These are phyloP conservation scores for Phytophthora cryptogea DNA, from an alignment of 352 stramenopile genomes.

Conservation along the genomic window DNA sequence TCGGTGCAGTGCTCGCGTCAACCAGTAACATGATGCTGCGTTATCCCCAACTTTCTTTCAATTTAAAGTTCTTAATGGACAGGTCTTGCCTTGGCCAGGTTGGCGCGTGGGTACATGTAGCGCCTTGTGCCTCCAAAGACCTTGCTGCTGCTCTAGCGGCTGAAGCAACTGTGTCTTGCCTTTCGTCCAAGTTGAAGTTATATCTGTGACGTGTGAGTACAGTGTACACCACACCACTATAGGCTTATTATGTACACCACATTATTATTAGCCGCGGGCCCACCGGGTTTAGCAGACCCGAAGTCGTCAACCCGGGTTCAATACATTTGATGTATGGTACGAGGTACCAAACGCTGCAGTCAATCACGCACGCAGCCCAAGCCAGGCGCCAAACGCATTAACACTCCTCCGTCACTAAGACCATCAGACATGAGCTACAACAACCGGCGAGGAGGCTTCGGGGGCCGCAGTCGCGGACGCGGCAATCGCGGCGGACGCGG, in stretches of 20 bases:
- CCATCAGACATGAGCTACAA: slow-evolving; percentile 64
- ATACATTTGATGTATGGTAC: too few relatives aligned
- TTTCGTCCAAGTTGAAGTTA: neutral
- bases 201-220: neutral
- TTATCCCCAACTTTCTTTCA: neutral
- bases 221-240: neutral
- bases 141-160: too few relatives aligned
- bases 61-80: too few relatives aligned
- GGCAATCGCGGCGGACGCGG: slow-evolving; percentile 41
- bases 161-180: too few relatives aligned
- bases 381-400: neutral
- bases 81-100: too few relatives aligned
- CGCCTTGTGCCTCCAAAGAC: too few relatives aligned
- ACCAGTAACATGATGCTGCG: slow-evolving; percentile 5
- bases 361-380: neutral
- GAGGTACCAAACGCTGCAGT: neutral
- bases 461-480: slow-evolving; percentile 59
- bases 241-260: too few relatives aligned
- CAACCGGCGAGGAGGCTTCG: slow-evolving; percentile 58
- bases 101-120: too few relatives aligned
- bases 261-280: too few relatives aligned
- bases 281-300: too few relatives aligned
- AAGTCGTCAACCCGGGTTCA: too few relatives aligned
- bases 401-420: neutral
- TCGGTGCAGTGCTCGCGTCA: neutral